Evolutionary conservation across 164 flowering plant genomes (phyloP), one percentile per base, ranked within the genome.

Genomic region (Brasenia schreberi): DNA sequence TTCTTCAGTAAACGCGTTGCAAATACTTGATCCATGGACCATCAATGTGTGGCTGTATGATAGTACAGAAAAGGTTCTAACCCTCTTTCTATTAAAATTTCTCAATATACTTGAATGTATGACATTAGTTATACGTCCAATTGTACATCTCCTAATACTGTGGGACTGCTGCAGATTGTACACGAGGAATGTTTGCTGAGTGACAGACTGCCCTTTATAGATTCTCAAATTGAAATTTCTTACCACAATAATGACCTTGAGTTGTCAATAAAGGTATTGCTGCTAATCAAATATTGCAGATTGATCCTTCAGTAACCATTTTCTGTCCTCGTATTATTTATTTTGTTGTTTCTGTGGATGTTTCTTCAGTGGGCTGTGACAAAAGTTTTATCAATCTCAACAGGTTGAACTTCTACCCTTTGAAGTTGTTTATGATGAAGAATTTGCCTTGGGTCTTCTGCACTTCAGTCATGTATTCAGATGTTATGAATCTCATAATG

Each of bases 391-490:
- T 44, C 10, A 11, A 6, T 44, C 7, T 44, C n/a, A 44, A 44
- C 73, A 93, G 98, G 87, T 84, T 61, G 62, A 72, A 69, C 72
- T 94, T 70, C 80, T 81, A 71, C 85, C 88, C 53, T 68, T 83
- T 71, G 87, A 85, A 74, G 77, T 84, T 62, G 66, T 76, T 18
- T 84, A 64, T 69, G 85, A 86, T 73, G 61, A 79, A 16, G 78
- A 75, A 4, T 72, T 87, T 71, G 49, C 86, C 19, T 71, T 67
- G 61, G 74, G 74, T 69, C 62, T 85, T 23, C 58, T 72, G 69
- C 83, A 80, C n/a, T 82, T 87, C 69, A 71, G 76, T 69, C 61
- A 65, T 43, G 69, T 79, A n/a, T 64, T 84, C 39, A 69, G 70
- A 11, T 81, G 81, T 17, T 76, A 81, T 64, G 73, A 80, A 59